Conservation (phyloP, 352 stramenopile genomes). For the Globisporangium splendens region DNA sequence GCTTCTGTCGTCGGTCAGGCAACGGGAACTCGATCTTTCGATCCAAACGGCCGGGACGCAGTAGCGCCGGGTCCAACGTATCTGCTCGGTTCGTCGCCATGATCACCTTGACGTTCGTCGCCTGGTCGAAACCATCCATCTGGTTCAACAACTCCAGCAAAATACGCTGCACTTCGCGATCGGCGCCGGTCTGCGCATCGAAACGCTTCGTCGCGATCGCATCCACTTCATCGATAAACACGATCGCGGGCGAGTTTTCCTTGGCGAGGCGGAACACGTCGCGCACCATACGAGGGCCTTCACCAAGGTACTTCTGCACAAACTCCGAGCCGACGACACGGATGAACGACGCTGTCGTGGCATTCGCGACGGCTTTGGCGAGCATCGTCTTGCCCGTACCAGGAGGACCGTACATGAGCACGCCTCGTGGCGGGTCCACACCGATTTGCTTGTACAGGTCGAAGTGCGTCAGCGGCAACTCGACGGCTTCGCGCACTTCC, state of each 20-base stretch:
- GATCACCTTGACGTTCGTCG: constrained; percentile 99
- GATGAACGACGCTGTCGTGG: constrained; percentile 99
- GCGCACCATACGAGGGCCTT: constrained; percentile 99
- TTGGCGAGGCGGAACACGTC: constrained; percentile 99
- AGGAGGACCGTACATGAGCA: constrained; percentile 96
- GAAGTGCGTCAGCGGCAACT: constrained; percentile 98
- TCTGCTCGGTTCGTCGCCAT: constrained; percentile 99
- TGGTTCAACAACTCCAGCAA: constrained; percentile 99
- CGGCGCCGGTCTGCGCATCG: constrained; percentile 97
- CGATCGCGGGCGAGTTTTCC: constrained; percentile 98
- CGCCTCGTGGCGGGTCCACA: constrained; percentile 98
- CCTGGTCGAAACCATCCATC: constrained; percentile 99
- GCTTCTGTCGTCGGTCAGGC: constrained; percentile 98
- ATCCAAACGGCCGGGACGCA: constrained; percentile 97
- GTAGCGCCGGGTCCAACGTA: constrained; percentile 98
- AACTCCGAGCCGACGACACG: constrained; percentile 98
- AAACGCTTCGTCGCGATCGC: constrained; percentile 99
- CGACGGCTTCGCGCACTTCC: constrained; percentile 98
- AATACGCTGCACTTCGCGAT: constrained; percentile 97
- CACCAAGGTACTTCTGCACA: constrained; percentile 99
- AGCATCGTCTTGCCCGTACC: constrained; percentile 99
- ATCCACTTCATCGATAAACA: constrained; percentile 99
- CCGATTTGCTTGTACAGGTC: constrained; percentile 99
- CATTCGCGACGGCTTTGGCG: constrained; percentile 99
- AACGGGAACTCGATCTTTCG: constrained; percentile 99